Evolutionary conservation across 805 yeast genomes (phyloP), one percentile per base, ranked within the genome.

Genomic region (Sugiyamaella smithiae): DNA sequence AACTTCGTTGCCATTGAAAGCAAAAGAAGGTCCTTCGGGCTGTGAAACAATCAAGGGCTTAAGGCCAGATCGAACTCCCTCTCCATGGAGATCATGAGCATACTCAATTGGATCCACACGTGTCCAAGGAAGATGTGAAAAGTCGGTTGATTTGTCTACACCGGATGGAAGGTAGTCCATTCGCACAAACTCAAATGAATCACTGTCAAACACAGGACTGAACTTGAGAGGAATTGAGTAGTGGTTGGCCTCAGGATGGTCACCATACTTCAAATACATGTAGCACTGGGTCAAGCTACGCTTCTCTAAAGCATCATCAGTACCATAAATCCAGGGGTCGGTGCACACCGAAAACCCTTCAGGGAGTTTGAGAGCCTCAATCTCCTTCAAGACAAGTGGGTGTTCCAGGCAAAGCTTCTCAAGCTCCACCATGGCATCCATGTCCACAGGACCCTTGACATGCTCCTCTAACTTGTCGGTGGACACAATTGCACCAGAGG

Each of bases 261-360:
- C 53, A 5, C 52, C 55, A 86, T 36, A 78, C 64, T 67, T 84
- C 85, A 60, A 73, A 65, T 85, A 85, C 81, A 82, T 79, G 73
- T 79, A 85, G 62, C 81, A 79, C 67, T 85, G 91, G 54, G 80
- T 69, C 70, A 64, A 47, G 36, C 60, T 59, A 19, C 59, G 53
- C 33, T 61, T 57, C 61, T 82, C 86, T 14, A 75, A 68, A 42
- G 77, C 69, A 58, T 80, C 82, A 63, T 81, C 87, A 23, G 88
- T 83, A 61, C 89, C 90, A 63, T 84, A 83, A 70, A 84, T 84
- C 91, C 91, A 85, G 45, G 90, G 88, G 64, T 85, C 91, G 62
- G 76, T 76, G 57, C 81, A 75, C 43, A 83, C 82, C 29, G 64
- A 58, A 55, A 63, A 69, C 64, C 76, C 63, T n/a, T 69, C 61